Evolutionary conservation across 2,329 filamentous ascomycete species (phyloP), one percentile per base, ranked within the genome.

Genomic region (Exophiala xenobiotica): DNA sequence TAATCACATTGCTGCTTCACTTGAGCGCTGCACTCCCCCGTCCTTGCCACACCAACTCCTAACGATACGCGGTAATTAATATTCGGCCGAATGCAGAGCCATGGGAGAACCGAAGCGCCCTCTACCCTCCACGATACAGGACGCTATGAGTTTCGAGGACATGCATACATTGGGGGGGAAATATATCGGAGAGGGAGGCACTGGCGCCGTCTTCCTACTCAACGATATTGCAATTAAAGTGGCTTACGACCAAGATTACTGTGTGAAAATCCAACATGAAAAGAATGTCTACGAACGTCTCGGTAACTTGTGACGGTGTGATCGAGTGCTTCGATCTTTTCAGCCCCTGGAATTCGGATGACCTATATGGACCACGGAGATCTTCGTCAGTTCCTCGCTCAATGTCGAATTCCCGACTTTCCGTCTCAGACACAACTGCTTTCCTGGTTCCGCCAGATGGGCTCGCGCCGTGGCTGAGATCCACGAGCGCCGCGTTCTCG

Each of bases 321-420:
- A 27, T 27, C 2, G 26, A 7, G 26, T 27, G 26, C 2, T 27
- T 27, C 26, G 12, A 27, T 27, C 26, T 27, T n/a, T n/a, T n/a
- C 26, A 27, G 26, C 26, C 26, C 26, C 26, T 27, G 26, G 26
- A 27, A 12, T 27, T 27, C 26, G 26, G 7, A 27, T 27, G 26
- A 12, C 26, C 26, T 27, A 12, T 27, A 27, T 27, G 26, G 63
- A 68, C 48, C n/a, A n/a, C n/a, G n/a, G n/a, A n/a, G n/a, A n/a
- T n/a, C n/a, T n/a, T n/a, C n/a, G n/a, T n/a, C n/a, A n/a, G n/a
- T n/a, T n/a, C n/a, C n/a, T n/a, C n/a, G n/a, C n/a, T n/a, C n/a
- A n/a, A n/a, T n/a, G n/a, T n/a, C n/a, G n/a, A n/a, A n/a, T n/a
- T n/a, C n/a, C n/a, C n/a, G n/a, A n/a, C n/a, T n/a, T n/a, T n/a